Conservation (phyloP, 345 rosid species). For the Stellera chamaejasme region DNA sequence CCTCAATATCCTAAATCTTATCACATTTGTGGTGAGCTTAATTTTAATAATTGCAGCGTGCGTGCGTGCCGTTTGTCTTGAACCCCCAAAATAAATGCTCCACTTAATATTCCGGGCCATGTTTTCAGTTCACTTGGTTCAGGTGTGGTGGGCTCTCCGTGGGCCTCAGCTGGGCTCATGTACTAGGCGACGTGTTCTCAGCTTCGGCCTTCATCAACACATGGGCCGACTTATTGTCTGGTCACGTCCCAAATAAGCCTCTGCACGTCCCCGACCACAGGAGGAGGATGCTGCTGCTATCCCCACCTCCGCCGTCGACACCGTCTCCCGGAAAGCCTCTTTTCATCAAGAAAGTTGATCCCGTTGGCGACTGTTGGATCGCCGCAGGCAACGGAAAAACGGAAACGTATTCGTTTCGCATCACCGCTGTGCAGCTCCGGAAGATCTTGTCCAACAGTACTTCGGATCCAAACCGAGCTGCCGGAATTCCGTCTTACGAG, state of each 20-base stretch:
- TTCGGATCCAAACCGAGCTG: neutral
- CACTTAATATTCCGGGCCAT: too few species aligned
- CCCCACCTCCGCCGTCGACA: neutral
- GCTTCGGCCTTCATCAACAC: conserved; percentile 45
- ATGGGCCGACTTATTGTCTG: conserved; percentile 29
- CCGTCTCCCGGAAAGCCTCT: conserved; percentile 8
- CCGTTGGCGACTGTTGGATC: conserved; percentile 50
- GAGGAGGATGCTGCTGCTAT: neutral
- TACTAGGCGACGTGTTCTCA: conserved; percentile 61
- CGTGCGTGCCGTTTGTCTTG: too few species aligned
- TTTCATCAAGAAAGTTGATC: conserved; percentile 35
- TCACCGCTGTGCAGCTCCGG: conserved; percentile 27
- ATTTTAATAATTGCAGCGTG: too few species aligned
- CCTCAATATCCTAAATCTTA: too few species aligned
- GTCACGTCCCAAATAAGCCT: conserved; percentile 20
- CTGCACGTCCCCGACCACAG: conserved; percentile 6
- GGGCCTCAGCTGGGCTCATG: conserved; percentile 77
- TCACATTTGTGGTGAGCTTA: too few species aligned
- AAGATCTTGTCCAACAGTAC: conserved; percentile 15
- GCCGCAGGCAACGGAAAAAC: conserved; percentile 20
- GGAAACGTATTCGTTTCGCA: conserved; percentile 21
- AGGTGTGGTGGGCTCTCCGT: conserved; percentile 55
- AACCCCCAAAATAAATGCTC: too few species aligned
- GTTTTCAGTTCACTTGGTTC: conserved; percentile 58
- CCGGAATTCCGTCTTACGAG: conserved; percentile 17